Base-by-base conservation (phyloP, 805 yeast species). In the Lipomyces mesembrius region DNA sequence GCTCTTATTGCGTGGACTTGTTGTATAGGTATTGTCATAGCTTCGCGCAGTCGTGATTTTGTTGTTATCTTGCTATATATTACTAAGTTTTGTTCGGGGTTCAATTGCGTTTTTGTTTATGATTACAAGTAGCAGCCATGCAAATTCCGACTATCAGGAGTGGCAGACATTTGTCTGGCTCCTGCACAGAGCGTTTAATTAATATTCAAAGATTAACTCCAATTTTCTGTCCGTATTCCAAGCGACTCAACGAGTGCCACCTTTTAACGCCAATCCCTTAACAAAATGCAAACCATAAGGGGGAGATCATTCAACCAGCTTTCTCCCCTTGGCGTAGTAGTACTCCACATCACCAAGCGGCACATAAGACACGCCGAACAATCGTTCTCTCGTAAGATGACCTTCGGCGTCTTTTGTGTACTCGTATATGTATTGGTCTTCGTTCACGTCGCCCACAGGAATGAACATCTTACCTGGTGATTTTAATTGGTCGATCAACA, bases 401-500 rank as follows among this genome's bases (percentile, higher is more conserved):
- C 71, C 71, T 4, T 46, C 54, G 4, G 20, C 39, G 25, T 63
- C 67, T 35, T 63, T 67, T 6, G 62, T 14, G 14, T 60, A 43
- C 49, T 62, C 71, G 59, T 66, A 68, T n/a, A 68, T 61, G 57
- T 62, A 57, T 56, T 68, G 71, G n/a, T 11, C 17, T 12, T 56
- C 60, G 51, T 59, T 60, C 25, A n/a, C 25, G 35, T 32, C 60
- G 35, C 65, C 71, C 8, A 66, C 65, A 3, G 73, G 73, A 7
- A 70, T 59, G 32, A 70, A 66, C 71, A 70, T 71, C 37, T 60
- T 63, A 25, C 73, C 73, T 2, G 65, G 68, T 2, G 66, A 11
- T 34, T 65, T 65, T n/a, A 70, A 59, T 27, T 62, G 71, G 2
- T 29, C 56, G 17, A 65, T 37, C 35, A 70, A 51, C 20, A 59